Conservation (phyloP, 2,329 filamentous ascomycete species). For the Ophiostoma quercus region DNA sequence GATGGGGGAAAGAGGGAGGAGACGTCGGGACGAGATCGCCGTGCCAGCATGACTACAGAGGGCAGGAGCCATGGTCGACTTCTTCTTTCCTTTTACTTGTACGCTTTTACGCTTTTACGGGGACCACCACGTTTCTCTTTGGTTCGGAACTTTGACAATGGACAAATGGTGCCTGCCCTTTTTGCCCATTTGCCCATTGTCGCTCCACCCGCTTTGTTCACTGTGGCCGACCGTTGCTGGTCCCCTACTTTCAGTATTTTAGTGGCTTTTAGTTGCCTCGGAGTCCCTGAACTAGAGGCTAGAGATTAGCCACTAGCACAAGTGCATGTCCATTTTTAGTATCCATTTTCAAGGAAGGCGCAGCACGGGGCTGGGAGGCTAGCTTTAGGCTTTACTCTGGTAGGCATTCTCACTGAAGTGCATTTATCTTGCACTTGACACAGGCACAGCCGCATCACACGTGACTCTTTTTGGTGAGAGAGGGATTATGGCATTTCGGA, state of each 20-base stretch:
- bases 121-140: conserved; percentile 6
- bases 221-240: neutral
- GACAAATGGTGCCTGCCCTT: neutral
- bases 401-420: too few species aligned
- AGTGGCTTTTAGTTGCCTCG: too few species aligned
- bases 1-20: too few species aligned
- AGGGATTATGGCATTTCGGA: neutral
- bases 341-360: conserved; percentile 11
- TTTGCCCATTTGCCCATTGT: neutral
- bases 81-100: neutral
- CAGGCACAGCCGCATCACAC: neutral
- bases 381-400: neutral
- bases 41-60: neutral
- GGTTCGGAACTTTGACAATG: neutral
- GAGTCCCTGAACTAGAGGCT: too few species aligned
- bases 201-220: neutral
- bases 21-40: neutral
- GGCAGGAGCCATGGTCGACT: neutral
- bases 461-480: neutral
- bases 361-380: neutral
- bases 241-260: neutral
- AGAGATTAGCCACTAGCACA: too few species aligned
- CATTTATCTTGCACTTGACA: neutral
- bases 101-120: neutral
- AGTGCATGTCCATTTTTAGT: conserved; percentile 1